These are phyloP conservation scores for Arthroderma sp. DNA, from an alignment of 2,329 filamentous ascomycete genomes.

Conservation along the genomic window DNA sequence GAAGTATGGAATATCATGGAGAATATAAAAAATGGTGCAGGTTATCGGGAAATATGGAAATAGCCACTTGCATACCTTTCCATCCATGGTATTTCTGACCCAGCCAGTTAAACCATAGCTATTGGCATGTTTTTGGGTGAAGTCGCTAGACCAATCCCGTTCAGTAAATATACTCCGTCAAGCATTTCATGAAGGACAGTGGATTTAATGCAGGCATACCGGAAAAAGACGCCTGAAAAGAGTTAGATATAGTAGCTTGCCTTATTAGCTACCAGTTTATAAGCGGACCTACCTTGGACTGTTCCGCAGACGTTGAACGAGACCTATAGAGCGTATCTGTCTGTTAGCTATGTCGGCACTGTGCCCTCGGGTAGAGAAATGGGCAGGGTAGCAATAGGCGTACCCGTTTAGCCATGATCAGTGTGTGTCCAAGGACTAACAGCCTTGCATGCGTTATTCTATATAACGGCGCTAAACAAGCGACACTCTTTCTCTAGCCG, in stretches of 20 bases:
- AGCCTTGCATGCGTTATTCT: too few species aligned
- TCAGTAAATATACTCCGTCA: constrained; percentile 10
- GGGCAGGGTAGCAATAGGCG: constrained; percentile 1
- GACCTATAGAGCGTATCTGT: constrained; percentile 14
- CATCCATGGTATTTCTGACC: constrained; percentile 35
- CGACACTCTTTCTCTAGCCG: too few species aligned
- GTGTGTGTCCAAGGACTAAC: neutral
- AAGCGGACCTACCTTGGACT: constrained; percentile 49
- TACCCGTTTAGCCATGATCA: constrained; percentile 8
- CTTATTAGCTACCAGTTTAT: neutral
- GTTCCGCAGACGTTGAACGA: constrained; percentile 46
- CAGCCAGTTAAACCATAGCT: constrained; percentile 35
- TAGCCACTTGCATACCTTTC: constrained; percentile 23
- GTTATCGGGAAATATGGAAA: neutral
- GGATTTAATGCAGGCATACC: constrained; percentile 18
- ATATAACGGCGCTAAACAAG: too few species aligned
- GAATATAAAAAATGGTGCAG: neutral
- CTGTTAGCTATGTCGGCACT: neutral
- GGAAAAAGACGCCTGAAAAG: constrained; percentile 36
- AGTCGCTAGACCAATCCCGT: constrained; percentile 28
- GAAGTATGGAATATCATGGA: neutral
- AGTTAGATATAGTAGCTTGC: neutral
- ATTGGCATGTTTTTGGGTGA: constrained; percentile 31
- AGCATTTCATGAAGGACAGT: neutral
- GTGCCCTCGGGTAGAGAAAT: neutral